Evolutionary conservation across 2,329 filamentous ascomycete species (phyloP).

Genomic region (Ramularia endophylla): DNA sequence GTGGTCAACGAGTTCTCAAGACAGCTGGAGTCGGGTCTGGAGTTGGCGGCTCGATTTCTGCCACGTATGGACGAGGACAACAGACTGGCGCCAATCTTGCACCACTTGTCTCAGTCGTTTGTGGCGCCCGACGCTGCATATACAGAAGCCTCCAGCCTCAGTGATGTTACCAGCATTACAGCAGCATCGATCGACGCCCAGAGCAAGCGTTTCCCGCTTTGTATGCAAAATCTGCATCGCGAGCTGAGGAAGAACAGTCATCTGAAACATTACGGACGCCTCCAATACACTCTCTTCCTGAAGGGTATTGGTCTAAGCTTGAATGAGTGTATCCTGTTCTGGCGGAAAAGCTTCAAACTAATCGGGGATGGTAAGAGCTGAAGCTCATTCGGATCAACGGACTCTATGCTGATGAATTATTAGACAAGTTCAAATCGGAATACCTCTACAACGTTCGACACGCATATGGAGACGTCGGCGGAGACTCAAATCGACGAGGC

Average conservation of each 20-base stretch:
- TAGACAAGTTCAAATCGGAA: slow-evolving; percentile 93
- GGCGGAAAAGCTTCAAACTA: slow-evolving; percentile 78
- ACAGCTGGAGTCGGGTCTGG: slow-evolving; percentile 72
- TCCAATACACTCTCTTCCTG: slow-evolving; percentile 94
- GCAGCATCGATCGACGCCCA: slow-evolving; percentile 75
- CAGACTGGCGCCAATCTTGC: slow-evolving; percentile 68
- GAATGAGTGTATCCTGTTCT: slow-evolving; percentile 90
- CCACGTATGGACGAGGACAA: slow-evolving; percentile 95
- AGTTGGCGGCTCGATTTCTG: slow-evolving; percentile 85
- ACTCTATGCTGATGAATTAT: slow-evolving; percentile 9
- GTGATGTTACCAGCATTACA: slow-evolving; percentile 67
- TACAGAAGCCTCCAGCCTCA: slow-evolving; percentile 51
- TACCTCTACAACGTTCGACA: slow-evolving; percentile 98
- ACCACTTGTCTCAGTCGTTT: slow-evolving; percentile 92
- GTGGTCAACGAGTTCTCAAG: slow-evolving; percentile 80
- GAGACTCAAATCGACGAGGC: slow-evolving; percentile 79
- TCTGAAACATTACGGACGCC: slow-evolving; percentile 84
- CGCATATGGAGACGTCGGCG: slow-evolving; percentile 88
- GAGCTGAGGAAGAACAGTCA: slow-evolving; percentile 82
- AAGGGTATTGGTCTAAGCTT: slow-evolving; percentile 90
- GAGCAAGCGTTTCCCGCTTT: slow-evolving; percentile 78
- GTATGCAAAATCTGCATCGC: slow-evolving; percentile 88
- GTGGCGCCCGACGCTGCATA: slow-evolving; percentile 84
- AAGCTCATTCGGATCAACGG: not conserved
- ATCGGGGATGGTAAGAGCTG: slow-evolving; percentile 58